Base-by-base conservation (phyloP, 2,329 filamentous ascomycete genomes). In the Colletotrichum phormii region DNA sequence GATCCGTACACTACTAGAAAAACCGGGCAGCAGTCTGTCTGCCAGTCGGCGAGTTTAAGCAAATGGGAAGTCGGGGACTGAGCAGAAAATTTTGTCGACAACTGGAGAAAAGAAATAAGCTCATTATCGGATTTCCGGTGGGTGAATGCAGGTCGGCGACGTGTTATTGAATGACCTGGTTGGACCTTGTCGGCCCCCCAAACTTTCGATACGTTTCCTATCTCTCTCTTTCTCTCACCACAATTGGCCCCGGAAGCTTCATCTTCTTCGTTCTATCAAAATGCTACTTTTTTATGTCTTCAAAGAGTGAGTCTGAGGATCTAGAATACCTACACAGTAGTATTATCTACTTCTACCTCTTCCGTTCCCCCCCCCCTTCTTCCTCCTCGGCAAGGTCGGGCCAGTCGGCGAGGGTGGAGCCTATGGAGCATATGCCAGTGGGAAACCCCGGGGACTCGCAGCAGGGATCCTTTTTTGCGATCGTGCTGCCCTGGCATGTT, bases 401-500 rank as follows among this genome's bases (percentile, higher is more conserved):
- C 49, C 51, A 63, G 58, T 63, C 66, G 59, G 51, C 57, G 24
- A 18, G 29, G 42, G 61, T 57, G 29, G 42, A 33, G 49, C 8
- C 24, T 26, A 26, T 65, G 53, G 62, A 29, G 18, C 24, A 49
- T 49, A n/a, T 11, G 35, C 35, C 46, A 33, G 24, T 67, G 58
- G 15, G 18, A 49, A 1, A 26, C 5, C 37, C 9, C 42, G 53
- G 57, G 42, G 66, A 68, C 67, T 69, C 54, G 59, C 53, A 37
- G 54, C 67, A 70, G 63, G 63, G 68, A 42, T 71, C 59, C 13
- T 42, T 26, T 42, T 46, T 15, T n/a, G 46, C 46, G 33, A 61
- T 67, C 29, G n/a, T 18, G 35, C 24, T 49, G 54, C 22, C 22
- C 37, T 13, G n/a, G 18, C 60, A 49, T 26, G 49, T 54, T 64